Evolutionary conservation across 2,329 filamentous ascomycete species (phyloP).

Genomic region (Aphanocladium album): DNA sequence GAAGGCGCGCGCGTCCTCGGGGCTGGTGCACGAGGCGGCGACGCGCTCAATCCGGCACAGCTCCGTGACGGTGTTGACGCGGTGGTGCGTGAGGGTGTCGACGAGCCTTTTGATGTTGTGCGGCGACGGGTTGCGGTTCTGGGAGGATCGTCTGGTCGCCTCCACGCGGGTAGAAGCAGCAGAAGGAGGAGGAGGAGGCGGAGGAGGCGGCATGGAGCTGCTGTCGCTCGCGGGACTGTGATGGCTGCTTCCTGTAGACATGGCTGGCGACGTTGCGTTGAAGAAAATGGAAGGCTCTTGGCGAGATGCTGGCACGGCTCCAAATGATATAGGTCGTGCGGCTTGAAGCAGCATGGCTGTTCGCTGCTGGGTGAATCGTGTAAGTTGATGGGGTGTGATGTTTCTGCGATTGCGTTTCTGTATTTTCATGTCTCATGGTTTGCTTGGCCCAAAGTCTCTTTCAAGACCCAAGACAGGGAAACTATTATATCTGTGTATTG

Average conservation of each 20-base stretch:
- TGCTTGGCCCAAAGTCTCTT: background rate
- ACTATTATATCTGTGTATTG: background rate
- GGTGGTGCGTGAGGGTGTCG: slow-evolving; percentile 57
- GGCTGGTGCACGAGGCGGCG: slow-evolving; percentile 52
- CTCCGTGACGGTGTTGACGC: slow-evolving; percentile 69
- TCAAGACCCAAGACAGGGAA: background rate
- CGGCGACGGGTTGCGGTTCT: background rate
- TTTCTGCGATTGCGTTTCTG: background rate
- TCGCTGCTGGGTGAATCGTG: background rate
- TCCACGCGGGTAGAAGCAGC: background rate
- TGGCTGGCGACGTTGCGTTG: slow-evolving; percentile 13
- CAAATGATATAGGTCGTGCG: slow-evolving; percentile 8
- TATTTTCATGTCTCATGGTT: slow-evolving; percentile 6
- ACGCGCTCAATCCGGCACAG: slow-evolving; percentile 66
- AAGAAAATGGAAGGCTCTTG: background rate
- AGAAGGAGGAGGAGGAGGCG: background rate
- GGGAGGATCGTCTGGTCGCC: background rate
- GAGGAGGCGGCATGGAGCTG: background rate
- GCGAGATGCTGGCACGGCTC: slow-evolving; percentile 13
- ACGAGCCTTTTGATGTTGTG: slow-evolving; percentile 45
- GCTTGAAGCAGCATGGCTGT: slow-evolving; percentile 20
- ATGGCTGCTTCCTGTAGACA: slow-evolving; percentile 13
- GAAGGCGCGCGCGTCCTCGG: slow-evolving; percentile 54
- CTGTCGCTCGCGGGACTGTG: slow-evolving; percentile 15
- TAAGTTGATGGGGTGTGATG: background rate